Conservation (phyloP, 176 grass and related monocot genomes). For the Pharus latifolius region DNA sequence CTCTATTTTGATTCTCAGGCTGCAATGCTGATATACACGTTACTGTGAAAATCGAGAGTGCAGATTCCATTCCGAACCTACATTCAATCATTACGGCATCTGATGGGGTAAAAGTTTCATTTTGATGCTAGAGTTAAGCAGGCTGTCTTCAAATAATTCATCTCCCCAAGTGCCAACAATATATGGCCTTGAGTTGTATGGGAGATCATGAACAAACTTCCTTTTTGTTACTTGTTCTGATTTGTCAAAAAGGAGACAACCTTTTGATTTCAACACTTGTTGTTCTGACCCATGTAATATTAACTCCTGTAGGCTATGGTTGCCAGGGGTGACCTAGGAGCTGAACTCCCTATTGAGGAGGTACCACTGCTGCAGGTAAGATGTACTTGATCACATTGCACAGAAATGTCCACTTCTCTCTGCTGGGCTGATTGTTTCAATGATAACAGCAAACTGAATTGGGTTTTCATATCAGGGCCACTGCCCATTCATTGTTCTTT, state of each 20-base stretch:
- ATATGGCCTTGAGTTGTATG: slow-evolving; percentile 10
- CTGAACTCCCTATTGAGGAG: slow-evolving; percentile 97
- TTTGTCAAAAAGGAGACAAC: background rate
- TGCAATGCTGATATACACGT: slow-evolving; percentile 85
- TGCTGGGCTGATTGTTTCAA: background rate
- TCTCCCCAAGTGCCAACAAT: background rate
- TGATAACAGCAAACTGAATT: background rate
- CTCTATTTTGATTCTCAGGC: slow-evolving; percentile 44
- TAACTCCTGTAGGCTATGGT: slow-evolving; percentile 82
- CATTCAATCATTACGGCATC: slow-evolving; percentile 96
- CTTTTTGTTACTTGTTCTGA: background rate
- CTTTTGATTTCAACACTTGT: background rate
- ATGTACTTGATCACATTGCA: background rate
- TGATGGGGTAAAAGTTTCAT: slow-evolving; percentile 68
- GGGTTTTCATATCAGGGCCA: background rate
- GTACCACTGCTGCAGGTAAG: slow-evolving; percentile 90
- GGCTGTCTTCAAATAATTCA: background rate
- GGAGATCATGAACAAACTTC: slow-evolving; percentile 6
- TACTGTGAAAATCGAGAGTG: slow-evolving; percentile 98
- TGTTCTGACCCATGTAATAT: background rate
- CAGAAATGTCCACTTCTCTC: background rate
- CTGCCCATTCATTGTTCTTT: background rate
- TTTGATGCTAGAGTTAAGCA: background rate
- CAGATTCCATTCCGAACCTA: slow-evolving; percentile 94
- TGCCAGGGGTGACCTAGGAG: slow-evolving; percentile 96